Percentiles rank a stretch among this genome's conserved stretches.
phyloP scores from a whole-genome alignment of 306 rosid species.

The Quercus glauca region DNA sequence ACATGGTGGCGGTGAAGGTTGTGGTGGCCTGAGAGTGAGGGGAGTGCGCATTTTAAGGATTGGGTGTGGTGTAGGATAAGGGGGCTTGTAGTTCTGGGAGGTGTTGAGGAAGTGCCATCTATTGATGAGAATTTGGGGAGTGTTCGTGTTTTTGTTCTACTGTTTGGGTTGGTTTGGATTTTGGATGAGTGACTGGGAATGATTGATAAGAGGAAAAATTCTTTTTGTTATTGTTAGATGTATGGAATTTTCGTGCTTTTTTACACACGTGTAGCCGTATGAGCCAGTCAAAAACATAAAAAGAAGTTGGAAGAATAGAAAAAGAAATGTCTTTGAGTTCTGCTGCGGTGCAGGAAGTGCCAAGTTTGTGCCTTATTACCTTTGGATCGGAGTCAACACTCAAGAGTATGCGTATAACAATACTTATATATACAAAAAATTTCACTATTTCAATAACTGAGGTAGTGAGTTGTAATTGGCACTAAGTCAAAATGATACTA shows the following conservation, averaged over 20 bases:
- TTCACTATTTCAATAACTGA: too few species aligned
- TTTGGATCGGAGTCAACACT: too few species aligned
- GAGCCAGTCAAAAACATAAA: too few species aligned
- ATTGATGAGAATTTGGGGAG: neutral
- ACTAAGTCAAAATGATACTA: too few species aligned
- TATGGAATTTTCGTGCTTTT: neutral
- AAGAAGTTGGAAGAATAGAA: too few species aligned
- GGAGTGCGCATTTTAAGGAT: constrained; percentile 62
- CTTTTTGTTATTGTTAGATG: neutral
- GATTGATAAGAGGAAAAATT: neutral
- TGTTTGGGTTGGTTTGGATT: neutral
- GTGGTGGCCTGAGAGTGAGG: constrained; percentile 29
- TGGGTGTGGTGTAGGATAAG: constrained; percentile 16
- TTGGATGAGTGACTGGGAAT: too few species aligned
- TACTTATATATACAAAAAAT: too few species aligned
- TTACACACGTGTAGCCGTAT: neutral
- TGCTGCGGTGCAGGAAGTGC: too few species aligned
- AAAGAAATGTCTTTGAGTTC: too few species aligned
- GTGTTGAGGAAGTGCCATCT: constrained; percentile 20
- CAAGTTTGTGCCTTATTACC: too few species aligned
- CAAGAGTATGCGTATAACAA: too few species aligned
- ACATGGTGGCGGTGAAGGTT: constrained; percentile 44
- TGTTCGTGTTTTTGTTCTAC: neutral
- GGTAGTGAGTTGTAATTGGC: too few species aligned
- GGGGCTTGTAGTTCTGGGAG: neutral